Evolutionary conservation across 2,329 filamentous ascomycete genomes (phyloP).

Genomic region (Aspergillus nomiae): DNA sequence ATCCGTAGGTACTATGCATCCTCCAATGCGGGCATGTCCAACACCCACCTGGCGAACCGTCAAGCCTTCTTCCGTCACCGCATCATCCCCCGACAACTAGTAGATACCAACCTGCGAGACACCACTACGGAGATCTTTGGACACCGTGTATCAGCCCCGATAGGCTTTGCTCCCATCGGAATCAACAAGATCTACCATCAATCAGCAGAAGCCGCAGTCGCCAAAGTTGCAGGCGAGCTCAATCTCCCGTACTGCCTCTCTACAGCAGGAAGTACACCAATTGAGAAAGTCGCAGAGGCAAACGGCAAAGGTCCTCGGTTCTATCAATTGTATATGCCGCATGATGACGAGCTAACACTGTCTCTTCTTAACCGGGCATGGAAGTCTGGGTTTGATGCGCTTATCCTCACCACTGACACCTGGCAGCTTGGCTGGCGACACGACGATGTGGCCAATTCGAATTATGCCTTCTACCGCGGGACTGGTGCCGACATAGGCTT

Average conservation of each 20-base stretch:
- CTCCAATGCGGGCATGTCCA: constrained; percentile 38
- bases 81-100: constrained; percentile 63
- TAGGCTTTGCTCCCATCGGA: constrained; percentile 66
- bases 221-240: constrained; percentile 61
- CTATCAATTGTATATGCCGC: constrained; percentile 66
- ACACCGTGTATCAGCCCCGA: constrained; percentile 60
- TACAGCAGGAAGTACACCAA: constrained; percentile 58
- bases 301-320: constrained; percentile 59
- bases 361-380: constrained; percentile 59
- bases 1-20: constrained; percentile 35
- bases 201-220: constrained; percentile 60
- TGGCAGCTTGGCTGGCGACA: constrained; percentile 66
- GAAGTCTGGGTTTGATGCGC: constrained; percentile 57
- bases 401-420: constrained; percentile 64
- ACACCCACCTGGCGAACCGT: constrained; percentile 59
- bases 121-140: constrained; percentile 62
- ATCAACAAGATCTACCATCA: constrained; percentile 68
- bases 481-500: constrained; percentile 60
- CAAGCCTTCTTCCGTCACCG: constrained; percentile 66
- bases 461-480: constrained; percentile 66
- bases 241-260: constrained; percentile 62
- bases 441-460: constrained; percentile 57
- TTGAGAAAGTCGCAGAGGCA: constrained; percentile 60
- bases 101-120: constrained; percentile 62
- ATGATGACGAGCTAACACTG: constrained; percentile 62